phyloP scores from a whole-genome alignment of 108 stramenopile genomes.

The Nitzschia palea region DNA sequence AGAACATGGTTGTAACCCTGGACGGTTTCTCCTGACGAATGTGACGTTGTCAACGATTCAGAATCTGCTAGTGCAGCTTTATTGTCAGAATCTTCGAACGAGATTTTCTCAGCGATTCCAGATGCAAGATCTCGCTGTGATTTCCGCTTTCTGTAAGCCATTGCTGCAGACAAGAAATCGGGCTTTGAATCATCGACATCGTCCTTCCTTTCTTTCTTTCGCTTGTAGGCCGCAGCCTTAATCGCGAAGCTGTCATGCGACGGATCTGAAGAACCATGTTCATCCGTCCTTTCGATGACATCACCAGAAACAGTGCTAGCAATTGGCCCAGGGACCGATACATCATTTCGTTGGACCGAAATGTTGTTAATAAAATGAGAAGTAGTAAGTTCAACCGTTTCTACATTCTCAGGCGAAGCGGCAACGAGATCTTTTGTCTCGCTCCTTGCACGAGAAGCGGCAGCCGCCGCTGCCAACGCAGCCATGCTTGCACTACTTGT shows the following conservation, averaged over 20 bases:
- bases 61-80: too few species aligned
- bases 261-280: not conserved
- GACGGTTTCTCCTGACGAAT: too few species aligned
- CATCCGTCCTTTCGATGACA: not conserved
- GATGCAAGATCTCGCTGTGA: constrained; percentile 22
- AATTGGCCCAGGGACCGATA: too few species aligned
- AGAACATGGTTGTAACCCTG: too few species aligned
- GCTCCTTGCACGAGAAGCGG: not conserved
- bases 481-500: too few species aligned
- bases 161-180: constrained; percentile 16
- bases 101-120: too few species aligned
- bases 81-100: too few species aligned
- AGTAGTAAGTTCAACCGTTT: too few species aligned
- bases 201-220: constrained; percentile 6
- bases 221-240: constrained; percentile 18
- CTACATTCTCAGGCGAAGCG: not conserved
- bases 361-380: too few species aligned
- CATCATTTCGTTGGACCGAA: too few species aligned
- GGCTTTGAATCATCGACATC: constrained; percentile 7
- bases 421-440: not conserved
- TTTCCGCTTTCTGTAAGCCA: constrained; percentile 12
- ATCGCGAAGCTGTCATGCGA: not conserved
- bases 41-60: too few species aligned
- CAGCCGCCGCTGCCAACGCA: too few species aligned
- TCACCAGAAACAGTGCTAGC: not conserved